Evolutionary conservation across 2,329 filamentous ascomycete species (phyloP).

Genomic region (Fonsecaea multimorphosa): DNA sequence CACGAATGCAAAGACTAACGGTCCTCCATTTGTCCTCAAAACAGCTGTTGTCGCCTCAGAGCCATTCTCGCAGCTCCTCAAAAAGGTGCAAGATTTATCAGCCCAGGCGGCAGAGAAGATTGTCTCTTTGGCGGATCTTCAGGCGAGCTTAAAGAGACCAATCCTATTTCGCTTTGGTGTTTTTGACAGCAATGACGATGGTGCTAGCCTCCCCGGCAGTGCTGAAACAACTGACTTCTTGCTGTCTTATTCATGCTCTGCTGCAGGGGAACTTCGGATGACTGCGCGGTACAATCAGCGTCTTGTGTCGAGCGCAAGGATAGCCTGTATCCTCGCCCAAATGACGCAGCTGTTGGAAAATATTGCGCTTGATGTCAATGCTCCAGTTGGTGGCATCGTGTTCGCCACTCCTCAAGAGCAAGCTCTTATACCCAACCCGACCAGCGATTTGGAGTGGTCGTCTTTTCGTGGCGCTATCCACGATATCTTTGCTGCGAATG

Average conservation of each 20-base stretch:
- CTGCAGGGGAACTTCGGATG: slow-evolving; percentile 42
- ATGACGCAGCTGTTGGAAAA: slow-evolving; percentile 50
- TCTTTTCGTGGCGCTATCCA: slow-evolving; percentile 54
- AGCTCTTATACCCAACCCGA: slow-evolving; percentile 49
- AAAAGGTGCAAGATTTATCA: slow-evolving; percentile 45
- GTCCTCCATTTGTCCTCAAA: slow-evolving; percentile 54
- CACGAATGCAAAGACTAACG: slow-evolving; percentile 52
- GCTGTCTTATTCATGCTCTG: slow-evolving; percentile 46
- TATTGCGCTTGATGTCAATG: slow-evolving; percentile 48
- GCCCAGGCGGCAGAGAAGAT: slow-evolving; percentile 26
- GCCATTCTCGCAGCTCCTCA: slow-evolving; percentile 49
- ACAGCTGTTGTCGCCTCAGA: slow-evolving; percentile 50
- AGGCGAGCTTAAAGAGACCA: slow-evolving; percentile 40
- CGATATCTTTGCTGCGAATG: slow-evolving; percentile 56
- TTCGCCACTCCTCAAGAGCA: slow-evolving; percentile 43
- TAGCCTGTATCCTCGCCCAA: slow-evolving; percentile 53
- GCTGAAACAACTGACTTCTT: slow-evolving; percentile 53
- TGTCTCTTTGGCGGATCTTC: slow-evolving; percentile 30
- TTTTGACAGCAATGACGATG: slow-evolving; percentile 50
- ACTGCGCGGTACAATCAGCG: slow-evolving; percentile 54
- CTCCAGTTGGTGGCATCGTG: slow-evolving; percentile 52
- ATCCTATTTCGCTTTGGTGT: slow-evolving; percentile 56
- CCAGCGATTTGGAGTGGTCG: slow-evolving; percentile 53
- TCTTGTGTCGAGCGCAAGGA: slow-evolving; percentile 54
- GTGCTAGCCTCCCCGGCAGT: slow-evolving; percentile 48